A percentile compares a stretch with the other conserved stretches of the same genome.
These are phyloP conservation scores for Bipolaris cookei DNA, from an alignment of 2,329 filamentous ascomycete species.

Conservation along the genomic window DNA sequence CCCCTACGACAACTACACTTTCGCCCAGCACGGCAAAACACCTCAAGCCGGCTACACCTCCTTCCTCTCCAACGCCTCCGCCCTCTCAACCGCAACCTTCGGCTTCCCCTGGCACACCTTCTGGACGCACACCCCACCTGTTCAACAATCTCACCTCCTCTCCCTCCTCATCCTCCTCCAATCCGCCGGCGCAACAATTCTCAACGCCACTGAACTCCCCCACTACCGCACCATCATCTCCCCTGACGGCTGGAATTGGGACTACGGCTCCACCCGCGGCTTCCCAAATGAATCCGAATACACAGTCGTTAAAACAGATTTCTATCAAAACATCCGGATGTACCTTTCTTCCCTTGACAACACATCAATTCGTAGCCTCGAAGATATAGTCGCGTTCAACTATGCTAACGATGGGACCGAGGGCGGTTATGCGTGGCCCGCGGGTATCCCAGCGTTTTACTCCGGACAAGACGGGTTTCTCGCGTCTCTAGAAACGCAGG, in stretches of 20 bases:
- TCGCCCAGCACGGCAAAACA: constrained; percentile 61
- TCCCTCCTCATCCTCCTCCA: constrained; percentile 60
- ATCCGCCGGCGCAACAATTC: constrained; percentile 67
- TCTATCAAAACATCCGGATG: constrained; percentile 68
- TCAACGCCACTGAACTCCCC: constrained; percentile 73
- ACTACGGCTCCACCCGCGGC: constrained; percentile 66
- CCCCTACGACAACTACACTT: constrained; percentile 68
- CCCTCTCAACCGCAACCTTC: constrained; percentile 68
- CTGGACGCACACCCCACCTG: constrained; percentile 66
- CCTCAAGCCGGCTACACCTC: constrained; percentile 64
- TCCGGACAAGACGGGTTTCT: constrained; percentile 76
- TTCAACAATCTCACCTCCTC: constrained; percentile 63
- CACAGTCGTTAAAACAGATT: constrained; percentile 73
- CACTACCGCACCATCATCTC: constrained; percentile 67
- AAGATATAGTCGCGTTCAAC: constrained; percentile 47
- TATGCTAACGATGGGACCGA: constrained; percentile 68
- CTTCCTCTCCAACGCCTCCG: constrained; percentile 61
- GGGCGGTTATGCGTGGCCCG: constrained; percentile 64
- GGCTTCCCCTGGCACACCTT: constrained; percentile 75
- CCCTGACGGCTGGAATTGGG: constrained; percentile 76
- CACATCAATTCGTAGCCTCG: constrained; percentile 26
- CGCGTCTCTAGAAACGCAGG: constrained; percentile 66
- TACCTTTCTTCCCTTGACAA: constrained; percentile 70
- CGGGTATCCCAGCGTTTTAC: constrained; percentile 57
- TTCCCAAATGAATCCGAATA: constrained; percentile 76